These are phyloP conservation scores for Yarrowia deformans DNA, from an alignment of 805 yeast genomes.

Conservation along the genomic window DNA sequence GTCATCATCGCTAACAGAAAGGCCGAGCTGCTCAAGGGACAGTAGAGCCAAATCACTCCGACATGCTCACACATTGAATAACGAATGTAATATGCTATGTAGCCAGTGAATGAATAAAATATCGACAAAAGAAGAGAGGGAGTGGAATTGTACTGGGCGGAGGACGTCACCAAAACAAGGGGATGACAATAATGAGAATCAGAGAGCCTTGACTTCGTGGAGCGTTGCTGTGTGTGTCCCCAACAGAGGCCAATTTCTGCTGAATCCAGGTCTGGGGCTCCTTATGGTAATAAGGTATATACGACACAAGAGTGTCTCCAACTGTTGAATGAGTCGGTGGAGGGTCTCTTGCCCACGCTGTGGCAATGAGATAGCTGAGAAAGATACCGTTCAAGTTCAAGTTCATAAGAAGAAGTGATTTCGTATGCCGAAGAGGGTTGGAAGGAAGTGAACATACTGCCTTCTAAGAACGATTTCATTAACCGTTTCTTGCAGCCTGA, in stretches of 20 bases:
- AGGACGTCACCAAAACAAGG: constrained; percentile 16
- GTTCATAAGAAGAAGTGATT: background rate
- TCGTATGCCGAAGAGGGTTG: background rate
- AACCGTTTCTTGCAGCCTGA: background rate
- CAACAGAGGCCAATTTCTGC: constrained; percentile 1
- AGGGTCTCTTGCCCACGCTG: constrained; percentile 9
- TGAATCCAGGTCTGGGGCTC: constrained; percentile 17
- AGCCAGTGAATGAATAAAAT: constrained; percentile 4
- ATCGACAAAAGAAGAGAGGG: background rate
- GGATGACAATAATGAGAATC: constrained; percentile 12
- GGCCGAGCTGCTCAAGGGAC: constrained; percentile 42
- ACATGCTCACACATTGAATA: background rate
- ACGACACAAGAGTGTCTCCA: background rate
- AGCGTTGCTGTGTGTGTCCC: constrained; percentile 13
- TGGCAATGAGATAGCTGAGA: background rate
- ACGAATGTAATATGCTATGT: constrained; percentile 26
- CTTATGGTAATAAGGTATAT: constrained; percentile 7
- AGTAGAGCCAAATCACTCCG: background rate
- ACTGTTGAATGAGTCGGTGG: background rate
- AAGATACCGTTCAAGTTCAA: background rate
- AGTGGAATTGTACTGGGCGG: too few species aligned
- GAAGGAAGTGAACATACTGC: background rate
- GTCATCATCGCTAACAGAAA: constrained; percentile 50
- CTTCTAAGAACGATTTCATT: background rate
- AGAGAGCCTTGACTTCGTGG: constrained; percentile 11